A percentile compares a stretch with the other conserved stretches of the same genome.
Evolutionary conservation across 495 filamentous ascomycete species (phyloP).

Genomic region (Diplogelasinospora grovesii): DNA sequence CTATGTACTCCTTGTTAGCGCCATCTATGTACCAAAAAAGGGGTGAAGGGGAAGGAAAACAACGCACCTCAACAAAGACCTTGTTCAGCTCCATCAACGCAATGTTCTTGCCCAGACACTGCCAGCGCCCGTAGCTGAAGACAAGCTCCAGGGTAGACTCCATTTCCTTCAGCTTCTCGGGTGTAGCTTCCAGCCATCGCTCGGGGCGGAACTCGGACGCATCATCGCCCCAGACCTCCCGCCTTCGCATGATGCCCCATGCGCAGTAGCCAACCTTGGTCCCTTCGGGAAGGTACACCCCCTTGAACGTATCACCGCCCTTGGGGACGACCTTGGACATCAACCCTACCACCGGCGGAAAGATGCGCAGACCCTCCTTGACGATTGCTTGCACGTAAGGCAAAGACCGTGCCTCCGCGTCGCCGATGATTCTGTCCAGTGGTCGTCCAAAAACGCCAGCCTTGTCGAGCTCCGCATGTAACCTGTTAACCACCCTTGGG

Average conservation of each 20-base stretch:
- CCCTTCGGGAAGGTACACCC: constrained; percentile 44
- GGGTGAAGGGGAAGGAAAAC: no score
- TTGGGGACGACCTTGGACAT: background rate
- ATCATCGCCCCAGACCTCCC: constrained; percentile 38
- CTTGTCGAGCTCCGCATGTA: constrained; percentile 51
- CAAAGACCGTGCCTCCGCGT: constrained; percentile 32
- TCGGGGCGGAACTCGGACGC: constrained; percentile 42
- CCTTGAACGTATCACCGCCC: constrained; percentile 2
- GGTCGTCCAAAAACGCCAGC: constrained; percentile 15
- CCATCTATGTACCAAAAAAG: no score
- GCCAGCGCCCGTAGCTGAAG: constrained; percentile 30
- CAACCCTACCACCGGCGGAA: constrained; percentile 15
- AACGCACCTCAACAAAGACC: constrained; percentile 43
- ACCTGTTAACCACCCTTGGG: constrained; percentile 25
- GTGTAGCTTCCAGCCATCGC: constrained; percentile 41
- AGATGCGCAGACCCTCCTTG: constrained; percentile 38
- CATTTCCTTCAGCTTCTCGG: constrained; percentile 29
- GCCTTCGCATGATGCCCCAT: constrained; percentile 20
- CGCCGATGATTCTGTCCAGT: constrained; percentile 21
- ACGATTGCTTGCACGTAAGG: constrained; percentile 43
- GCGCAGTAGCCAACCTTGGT: constrained; percentile 36
- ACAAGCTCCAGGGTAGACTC: constrained; percentile 24
- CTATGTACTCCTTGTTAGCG: no score
- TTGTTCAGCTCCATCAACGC: constrained; percentile 43
- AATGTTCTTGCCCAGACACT: constrained; percentile 30